Evolutionary conservation across 495 filamentous ascomycete species (phyloP).

Genomic region (Hypoxylon perforatum): DNA sequence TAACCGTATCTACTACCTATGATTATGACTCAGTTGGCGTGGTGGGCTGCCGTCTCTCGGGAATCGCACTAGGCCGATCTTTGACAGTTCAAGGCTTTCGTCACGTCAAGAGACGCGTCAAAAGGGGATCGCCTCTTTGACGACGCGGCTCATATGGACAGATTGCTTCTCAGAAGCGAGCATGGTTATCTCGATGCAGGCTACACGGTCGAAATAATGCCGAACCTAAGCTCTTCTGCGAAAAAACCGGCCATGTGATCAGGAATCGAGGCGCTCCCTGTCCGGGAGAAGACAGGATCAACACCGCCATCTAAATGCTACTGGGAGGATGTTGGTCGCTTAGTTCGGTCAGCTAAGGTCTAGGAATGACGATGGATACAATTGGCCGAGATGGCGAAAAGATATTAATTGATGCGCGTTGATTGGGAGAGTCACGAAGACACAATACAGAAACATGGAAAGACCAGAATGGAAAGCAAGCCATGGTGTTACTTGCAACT

Average conservation of each 20-base stretch:
- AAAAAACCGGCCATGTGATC: constrained; percentile 35
- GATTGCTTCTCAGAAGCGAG: constrained; percentile 1
- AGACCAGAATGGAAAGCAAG: background rate
- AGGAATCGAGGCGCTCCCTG: constrained; percentile 10
- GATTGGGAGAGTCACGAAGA: constrained; percentile 31
- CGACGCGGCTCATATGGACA: constrained; percentile 13
- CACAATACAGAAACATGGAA: constrained; percentile 6
- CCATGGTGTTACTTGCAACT: background rate
- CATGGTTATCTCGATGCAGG: constrained; percentile 13
- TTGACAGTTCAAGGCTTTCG: constrained; percentile 18
- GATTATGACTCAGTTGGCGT: constrained; percentile 14
- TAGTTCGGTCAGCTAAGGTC: constrained; percentile 30
- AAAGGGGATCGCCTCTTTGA: constrained; percentile 14
- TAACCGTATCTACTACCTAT: constrained; percentile 2
- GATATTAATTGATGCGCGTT: constrained; percentile 10
- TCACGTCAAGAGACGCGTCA: constrained; percentile 30
- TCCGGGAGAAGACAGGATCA: constrained; percentile 32
- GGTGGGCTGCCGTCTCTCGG: constrained; percentile 7
- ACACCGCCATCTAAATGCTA: constrained; percentile 10
- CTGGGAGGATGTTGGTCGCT: constrained; percentile 17
- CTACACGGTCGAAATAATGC: constrained; percentile 31
- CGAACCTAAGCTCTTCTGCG: constrained; percentile 34
- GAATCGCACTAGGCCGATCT: constrained; percentile 29
- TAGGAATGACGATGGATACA: constrained; percentile 6
- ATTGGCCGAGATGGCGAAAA: constrained; percentile 33